Percentiles rank a stretch among this genome's conserved stretches.
These are phyloP conservation scores for Cryptococcus sp. DNA, from an alignment of 1,284 basidiomycete genomes.

Conservation along the genomic window DNA sequence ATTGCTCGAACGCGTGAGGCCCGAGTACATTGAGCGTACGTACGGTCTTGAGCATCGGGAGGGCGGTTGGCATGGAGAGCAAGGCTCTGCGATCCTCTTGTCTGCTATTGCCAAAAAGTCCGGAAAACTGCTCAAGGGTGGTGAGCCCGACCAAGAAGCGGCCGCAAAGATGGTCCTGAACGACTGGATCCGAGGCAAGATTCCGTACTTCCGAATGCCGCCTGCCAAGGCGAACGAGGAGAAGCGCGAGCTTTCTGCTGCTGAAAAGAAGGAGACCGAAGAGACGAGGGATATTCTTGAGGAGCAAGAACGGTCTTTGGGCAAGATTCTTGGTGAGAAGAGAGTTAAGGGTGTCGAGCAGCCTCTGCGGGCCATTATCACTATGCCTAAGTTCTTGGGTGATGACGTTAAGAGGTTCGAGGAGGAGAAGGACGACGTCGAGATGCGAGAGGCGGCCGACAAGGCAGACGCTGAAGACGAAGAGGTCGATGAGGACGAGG, in stretches of 20 bases:
- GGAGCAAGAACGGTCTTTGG: conserved; percentile 47
- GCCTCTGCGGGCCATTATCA: conserved; percentile 60
- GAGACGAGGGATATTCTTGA: conserved; percentile 39
- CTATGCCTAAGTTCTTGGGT: conserved; percentile 58
- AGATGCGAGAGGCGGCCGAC: conserved; percentile 36
- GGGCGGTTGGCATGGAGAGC: conserved; percentile 58
- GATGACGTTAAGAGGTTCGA: conserved; percentile 52
- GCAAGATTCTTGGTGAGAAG: conserved; percentile 52
- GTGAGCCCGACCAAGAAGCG: conserved; percentile 89
- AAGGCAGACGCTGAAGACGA: conserved; percentile 50
- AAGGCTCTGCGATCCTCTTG: conserved; percentile 72
- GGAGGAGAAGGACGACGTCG: conserved; percentile 47
- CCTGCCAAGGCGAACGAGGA: conserved; percentile 48
- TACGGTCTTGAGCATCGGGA: conserved; percentile 67
- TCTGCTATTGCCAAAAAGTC: conserved; percentile 85
- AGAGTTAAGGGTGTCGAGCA: conserved; percentile 61
- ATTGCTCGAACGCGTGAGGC: conserved; percentile 85
- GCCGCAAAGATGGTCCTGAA: conserved; percentile 94
- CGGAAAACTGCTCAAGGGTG: conserved; percentile 88
- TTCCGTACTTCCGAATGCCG: conserved; percentile 56
- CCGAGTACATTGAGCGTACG: conserved; percentile 87
- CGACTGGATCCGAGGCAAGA: conserved; percentile 95
- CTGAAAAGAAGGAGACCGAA: conserved; percentile 30
- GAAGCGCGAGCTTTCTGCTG: conserved; percentile 28
- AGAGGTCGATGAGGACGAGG: conserved; percentile 56